Base-by-base conservation (phyloP, 2,329 filamentous ascomycete genomes). In the Claviceps fusiformis region DNA sequence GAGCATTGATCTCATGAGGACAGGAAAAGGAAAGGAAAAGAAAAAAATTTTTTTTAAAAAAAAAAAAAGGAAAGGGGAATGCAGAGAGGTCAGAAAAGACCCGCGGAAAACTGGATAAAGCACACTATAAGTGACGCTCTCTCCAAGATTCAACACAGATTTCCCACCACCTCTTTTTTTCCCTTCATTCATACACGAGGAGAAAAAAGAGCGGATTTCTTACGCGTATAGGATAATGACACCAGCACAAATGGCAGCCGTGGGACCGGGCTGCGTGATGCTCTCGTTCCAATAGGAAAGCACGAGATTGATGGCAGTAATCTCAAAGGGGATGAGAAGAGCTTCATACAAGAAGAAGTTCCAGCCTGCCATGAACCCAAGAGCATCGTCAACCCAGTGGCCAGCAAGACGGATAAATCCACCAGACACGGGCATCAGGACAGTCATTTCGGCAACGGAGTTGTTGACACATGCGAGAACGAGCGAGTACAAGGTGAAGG, bases 361-460 rank as follows among this genome's bases (percentile, higher is more conserved):
- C 70, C 70, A 73, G 35, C 70, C 70, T 43, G 68, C 67, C 63
- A 70, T 70, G 59, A 85, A 84, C 39, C 81, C 81, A 24, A 81
- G 71, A 10, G 82, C 74, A n/a, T 85, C 81, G 64, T 86, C 82
- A 10, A 81, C 79, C 78, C 81, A 86, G 60, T 81, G 73, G 33
- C 81, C 81, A 5, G 81, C 81, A 62, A 85, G 73, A 57, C 82
- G 80, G 59, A 86, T 77, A 63, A 84, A 85, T 2, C 79, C 79
- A 59, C 82, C 81, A 46, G 74, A 76, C 50, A 86, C 75, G 29
- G 83, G 82, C 73, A 82, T 81, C 58, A 77, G 78, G 43, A 75
- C 73, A 35, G 72, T 76, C 82, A 86, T 85, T 65, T 86, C 82
- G 9, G 82, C 82, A 57, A 84, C 73, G 58, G 75, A 76, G 63